Base-by-base conservation (phyloP, 139 green algal genomes). In the Volvox reticuliferus region DNA sequence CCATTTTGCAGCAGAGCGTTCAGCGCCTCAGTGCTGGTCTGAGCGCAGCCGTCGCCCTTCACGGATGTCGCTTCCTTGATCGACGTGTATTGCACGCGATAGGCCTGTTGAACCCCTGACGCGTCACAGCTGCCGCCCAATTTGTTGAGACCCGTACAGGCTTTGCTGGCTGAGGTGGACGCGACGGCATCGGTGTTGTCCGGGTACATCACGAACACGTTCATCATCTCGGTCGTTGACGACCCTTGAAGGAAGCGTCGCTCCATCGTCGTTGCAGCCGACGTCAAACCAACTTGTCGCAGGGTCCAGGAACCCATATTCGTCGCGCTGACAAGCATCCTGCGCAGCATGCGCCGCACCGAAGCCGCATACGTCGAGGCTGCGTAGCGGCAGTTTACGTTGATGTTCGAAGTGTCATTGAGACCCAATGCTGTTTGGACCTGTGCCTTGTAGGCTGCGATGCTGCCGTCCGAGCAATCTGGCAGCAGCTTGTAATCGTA, bases 401-500 rank as follows among this genome's bases (percentile, higher is more conserved):
- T 55, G 33, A 91, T 13, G 33, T 5, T 33, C 18, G 71, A 62
- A 26, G 86, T n/a, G 86, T 82, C 28, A 71, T 33, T 65, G n/a
- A 91, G 24, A 62, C 28, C 44, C 35, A 91, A 12, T 1, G 61
- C 14, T 20, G 20, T 2, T 0, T 28, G 30, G 1, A 86, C 26
- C 32, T 30, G 1, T 12, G 2, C 12, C 62, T 44, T n/a, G 9
- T 55, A 69, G 17, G 87, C 62, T 2, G 37, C 24, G 1, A 32
- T 33, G 22, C 16, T 61, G 76, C 0, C 61, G 14, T 85, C 76
- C 14, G 61, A 32, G 87, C 87, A 91, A 55, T 91, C 87, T 0
- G 61, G 61, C 61, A 91, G n/a, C 19, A 20, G 33, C 24, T 33
- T 21, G 33, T 55, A 91, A 35, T 85, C 35, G 86, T 90, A 90